phyloP scores from a whole-genome alignment of 2,329 filamentous ascomycete species.

The Stagonosporopsis chrysanthemi region DNA sequence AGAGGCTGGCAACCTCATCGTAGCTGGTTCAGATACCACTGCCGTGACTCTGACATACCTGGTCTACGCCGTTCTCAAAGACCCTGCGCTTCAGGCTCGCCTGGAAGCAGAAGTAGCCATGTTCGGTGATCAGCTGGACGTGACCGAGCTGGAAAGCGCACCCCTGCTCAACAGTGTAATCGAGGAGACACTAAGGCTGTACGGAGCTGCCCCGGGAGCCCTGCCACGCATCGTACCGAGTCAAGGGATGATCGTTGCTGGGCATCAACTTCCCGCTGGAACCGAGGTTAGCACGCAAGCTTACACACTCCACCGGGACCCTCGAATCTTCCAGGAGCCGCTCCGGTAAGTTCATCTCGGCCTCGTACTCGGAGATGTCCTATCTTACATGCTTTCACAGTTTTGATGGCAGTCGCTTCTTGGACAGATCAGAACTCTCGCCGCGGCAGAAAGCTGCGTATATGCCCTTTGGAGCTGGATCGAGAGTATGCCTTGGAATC shows the following conservation, averaged over 20 bases:
- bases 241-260: conserved; percentile 44
- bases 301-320: conserved; percentile 50
- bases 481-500: conserved; percentile 71
- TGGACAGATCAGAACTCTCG: conserved; percentile 26
- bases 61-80: conserved; percentile 42
- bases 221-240: conserved; percentile 47
- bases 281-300: conserved; percentile 50
- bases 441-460: conserved; percentile 59
- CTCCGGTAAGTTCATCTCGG: conserved; percentile 26
- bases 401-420: conserved; percentile 44
- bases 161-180: conserved; percentile 49
- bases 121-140: conserved; percentile 25
- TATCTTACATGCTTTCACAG: conserved; percentile 20
- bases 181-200: conserved; percentile 50
- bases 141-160: conserved; percentile 37
- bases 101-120: conserved; percentile 35
- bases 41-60: conserved; percentile 46
- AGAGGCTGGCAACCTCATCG: conserved; percentile 43
- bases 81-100: conserved; percentile 26
- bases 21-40: conserved; percentile 48
- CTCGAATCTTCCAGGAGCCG: conserved; percentile 31
- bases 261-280: conserved; percentile 47
- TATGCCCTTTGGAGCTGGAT: conserved; percentile 72
- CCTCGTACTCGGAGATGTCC: neutral
- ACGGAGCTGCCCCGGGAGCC: conserved; percentile 46